Conservation (phyloP, 768 basidiomycete genomes). For the Boletus sensibilis region DNA sequence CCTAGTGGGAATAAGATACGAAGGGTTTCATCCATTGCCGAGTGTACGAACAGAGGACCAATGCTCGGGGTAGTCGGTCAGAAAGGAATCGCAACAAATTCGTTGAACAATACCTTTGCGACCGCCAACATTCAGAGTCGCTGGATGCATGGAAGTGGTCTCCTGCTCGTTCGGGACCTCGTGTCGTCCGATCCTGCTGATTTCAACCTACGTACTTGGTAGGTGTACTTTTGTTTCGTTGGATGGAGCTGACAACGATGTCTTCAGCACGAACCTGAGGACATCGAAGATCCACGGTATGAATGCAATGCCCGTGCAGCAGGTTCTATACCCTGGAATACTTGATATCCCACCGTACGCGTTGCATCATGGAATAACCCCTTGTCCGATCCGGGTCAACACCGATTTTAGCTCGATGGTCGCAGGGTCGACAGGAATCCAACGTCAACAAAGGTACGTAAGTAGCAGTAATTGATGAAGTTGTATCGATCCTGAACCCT, state of each 20-base stretch:
- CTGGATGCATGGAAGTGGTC: slow-evolving; percentile 1
- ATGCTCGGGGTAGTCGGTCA: slow-evolving; percentile 5
- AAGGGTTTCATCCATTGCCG: slow-evolving; percentile 5
- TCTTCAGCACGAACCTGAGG: slow-evolving; percentile 6
- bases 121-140: slow-evolving; percentile 10
- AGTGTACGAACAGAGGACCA: not conserved
- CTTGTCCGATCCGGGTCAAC: not conserved
- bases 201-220: slow-evolving; percentile 20
- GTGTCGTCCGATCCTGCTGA: slow-evolving; percentile 15
- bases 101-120: slow-evolving; percentile 7
- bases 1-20: slow-evolving; percentile 2
- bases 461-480: not conserved
- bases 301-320: not conserved
- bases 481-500: not conserved
- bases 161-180: slow-evolving; percentile 15
- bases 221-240: not conserved
- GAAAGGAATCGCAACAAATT: slow-evolving; percentile 21
- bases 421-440: not conserved
- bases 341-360: not conserved
- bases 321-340: slow-evolving; percentile 3
- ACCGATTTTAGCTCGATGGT: not conserved
- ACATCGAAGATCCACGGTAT: not conserved
- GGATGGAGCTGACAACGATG: not conserved
- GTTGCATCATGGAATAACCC: not conserved
- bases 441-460: slow-evolving; percentile 14